Conservation (phyloP, 306 rosid species). For the Argentina anserina region DNA sequence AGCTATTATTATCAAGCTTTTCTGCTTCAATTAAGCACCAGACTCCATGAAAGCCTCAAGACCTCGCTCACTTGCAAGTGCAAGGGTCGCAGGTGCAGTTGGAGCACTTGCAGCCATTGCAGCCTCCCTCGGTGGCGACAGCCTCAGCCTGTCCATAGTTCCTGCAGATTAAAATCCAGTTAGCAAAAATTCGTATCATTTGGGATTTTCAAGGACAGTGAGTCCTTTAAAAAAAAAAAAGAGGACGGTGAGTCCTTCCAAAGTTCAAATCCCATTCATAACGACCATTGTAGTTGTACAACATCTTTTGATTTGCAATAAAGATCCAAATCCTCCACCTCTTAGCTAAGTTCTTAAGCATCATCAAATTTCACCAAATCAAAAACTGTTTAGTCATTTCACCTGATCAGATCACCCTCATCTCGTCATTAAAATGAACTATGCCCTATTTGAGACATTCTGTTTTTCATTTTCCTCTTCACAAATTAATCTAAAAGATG, state of each 20-base stretch:
- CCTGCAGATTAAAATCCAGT: constrained; percentile 21
- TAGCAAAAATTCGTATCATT: neutral
- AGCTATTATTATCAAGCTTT: constrained; percentile 3
- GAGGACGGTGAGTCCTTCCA: neutral
- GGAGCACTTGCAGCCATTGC: constrained; percentile 80
- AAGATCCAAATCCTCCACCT: neutral
- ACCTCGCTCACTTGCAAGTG: constrained; percentile 52
- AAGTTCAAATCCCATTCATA: neutral
- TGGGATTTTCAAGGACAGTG: neutral
- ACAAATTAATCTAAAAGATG: neutral
- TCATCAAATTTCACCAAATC: neutral
- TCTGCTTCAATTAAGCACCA: neutral
- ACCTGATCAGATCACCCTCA: neutral
- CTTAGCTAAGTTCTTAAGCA: neutral
- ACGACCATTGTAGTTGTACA: neutral
- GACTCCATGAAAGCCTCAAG: constrained; percentile 32
- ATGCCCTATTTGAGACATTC: neutral
- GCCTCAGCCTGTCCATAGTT: constrained; percentile 51
- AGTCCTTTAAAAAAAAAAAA: too few species aligned
- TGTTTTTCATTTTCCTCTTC: neutral
- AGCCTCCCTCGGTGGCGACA: constrained; percentile 51
- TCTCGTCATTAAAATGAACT: neutral
- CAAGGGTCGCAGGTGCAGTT: constrained; percentile 81
- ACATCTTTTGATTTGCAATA: neutral
- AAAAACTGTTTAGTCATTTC: neutral